phyloP scores from a whole-genome alignment of 2,329 filamentous ascomycete species.

The Monosporascus sp. region DNA sequence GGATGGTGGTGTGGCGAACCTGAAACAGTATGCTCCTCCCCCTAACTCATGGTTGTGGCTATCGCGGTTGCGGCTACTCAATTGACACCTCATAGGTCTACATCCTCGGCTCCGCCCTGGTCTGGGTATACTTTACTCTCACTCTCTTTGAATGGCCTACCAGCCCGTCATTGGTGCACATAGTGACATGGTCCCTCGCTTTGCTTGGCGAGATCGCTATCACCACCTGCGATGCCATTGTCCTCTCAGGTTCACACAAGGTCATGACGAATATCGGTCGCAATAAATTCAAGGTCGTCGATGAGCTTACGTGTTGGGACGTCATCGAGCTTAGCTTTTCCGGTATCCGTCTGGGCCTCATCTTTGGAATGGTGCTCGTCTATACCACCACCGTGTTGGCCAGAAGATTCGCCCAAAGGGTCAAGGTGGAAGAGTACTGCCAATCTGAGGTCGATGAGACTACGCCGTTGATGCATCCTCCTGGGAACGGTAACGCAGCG shows the following conservation, averaged over 20 bases:
- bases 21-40: conserved; percentile 22
- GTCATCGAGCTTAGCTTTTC: conserved; percentile 61
- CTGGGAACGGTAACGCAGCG: conserved; percentile 7
- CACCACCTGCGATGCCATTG: conserved; percentile 59
- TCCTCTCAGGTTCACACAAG: conserved; percentile 64
- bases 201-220: conserved; percentile 69
- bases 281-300: conserved; percentile 33
- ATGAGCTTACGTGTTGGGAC: conserved; percentile 45
- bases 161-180: conserved; percentile 74
- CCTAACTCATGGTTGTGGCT: conserved; percentile 3
- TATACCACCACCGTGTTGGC: conserved; percentile 42
- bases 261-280: conserved; percentile 46
- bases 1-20: conserved; percentile 27
- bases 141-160: conserved; percentile 79
- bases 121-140: conserved; percentile 80
- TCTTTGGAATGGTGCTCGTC: conserved; percentile 60
- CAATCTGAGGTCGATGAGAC: conserved; percentile 45
- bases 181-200: conserved; percentile 71
- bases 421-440: conserved; percentile 36
- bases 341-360: conserved; percentile 60
- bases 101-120: conserved; percentile 76
- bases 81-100: conserved; percentile 59
- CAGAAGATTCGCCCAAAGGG: conserved; percentile 35
- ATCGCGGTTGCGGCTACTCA: neutral
- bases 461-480: conserved; percentile 52